Evolutionary conservation across 345 rosid species (phyloP), one percentile per base, ranked within the genome.

Genomic region (Euphorbia lathyris): DNA sequence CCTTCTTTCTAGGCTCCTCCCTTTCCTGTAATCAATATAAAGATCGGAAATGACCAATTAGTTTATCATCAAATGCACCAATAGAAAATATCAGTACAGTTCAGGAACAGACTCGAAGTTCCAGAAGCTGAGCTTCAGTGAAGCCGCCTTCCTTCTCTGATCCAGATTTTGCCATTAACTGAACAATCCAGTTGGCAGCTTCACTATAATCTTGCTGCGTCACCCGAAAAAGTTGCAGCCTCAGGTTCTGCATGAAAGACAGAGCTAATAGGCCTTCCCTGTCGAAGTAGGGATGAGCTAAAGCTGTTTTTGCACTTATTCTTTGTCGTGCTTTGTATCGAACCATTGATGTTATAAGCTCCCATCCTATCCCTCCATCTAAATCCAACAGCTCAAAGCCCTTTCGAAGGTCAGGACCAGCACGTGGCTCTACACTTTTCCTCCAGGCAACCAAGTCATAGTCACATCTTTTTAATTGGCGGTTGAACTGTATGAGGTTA

Each of bases 311-410:
- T 14, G 96, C 99, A 20, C 97, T 92, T 64, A 83, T 84, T 89
- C 97, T 90, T 83, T 80, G 88, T 38, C 97, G 76, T 60, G 99
- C 97, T 83, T 92, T 95, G 73, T 82, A 95, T 17, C 92, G 82
- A 53, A 95, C 88, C 99, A 92, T 95, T 66, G 96, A 95, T 43
- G 88, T 87, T 29, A 92, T 76, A 81, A 92, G 97, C 72, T 95
- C 97, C 97, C 99, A 95, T 63, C 99, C 99, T 67, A 74, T 81
- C 60, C 99, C 97, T 22, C 81, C 83, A 73, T 92, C 99, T 72
- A 92, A 81, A 76, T 92, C 97, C 75, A 92, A 53, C 59, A 92
- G 66, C 79, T 88, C 87, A 47, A 95, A 90, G 19, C 97, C 97
- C 80, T 71, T 88, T 36, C 88, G 80, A 30, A 92, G 86, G 3